Evolutionary conservation across 202 grass and related monocot species (phyloP).

Genomic region (Dendrocalamus latiflorus): DNA sequence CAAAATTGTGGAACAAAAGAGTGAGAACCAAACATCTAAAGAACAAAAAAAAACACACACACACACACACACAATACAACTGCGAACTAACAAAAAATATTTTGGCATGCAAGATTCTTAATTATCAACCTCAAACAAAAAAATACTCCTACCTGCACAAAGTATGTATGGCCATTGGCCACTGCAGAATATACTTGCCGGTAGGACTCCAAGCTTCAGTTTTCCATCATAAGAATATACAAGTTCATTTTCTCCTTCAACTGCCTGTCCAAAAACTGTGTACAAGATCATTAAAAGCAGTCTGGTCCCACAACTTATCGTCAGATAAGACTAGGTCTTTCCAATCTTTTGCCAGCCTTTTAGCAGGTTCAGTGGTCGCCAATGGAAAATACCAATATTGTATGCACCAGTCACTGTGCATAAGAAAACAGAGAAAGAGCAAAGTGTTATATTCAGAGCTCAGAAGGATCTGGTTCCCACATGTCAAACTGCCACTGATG

Average conservation of each 20-base stretch:
- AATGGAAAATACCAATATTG: too few relatives aligned
- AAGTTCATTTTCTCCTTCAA: constrained; percentile 62
- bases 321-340: too few relatives aligned
- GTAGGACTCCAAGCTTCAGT: constrained; percentile 88
- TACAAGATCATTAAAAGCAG: constrained; percentile 85
- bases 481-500: not conserved
- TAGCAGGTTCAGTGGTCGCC: too few relatives aligned
- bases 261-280: constrained; percentile 59
- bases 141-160: constrained; percentile 76
- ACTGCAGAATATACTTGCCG: constrained; percentile 97
- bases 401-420: too few relatives aligned
- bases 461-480: not conserved
- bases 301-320: constrained; percentile 90
- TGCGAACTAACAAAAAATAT: not conserved
- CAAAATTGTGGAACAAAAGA: constrained; percentile 1
- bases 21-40: not conserved
- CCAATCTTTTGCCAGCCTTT: too few relatives aligned
- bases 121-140: constrained; percentile 16
- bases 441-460: not conserved
- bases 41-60: constrained; percentile 10
- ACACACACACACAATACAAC: not conserved
- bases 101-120: not conserved
- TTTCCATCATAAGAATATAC: constrained; percentile 90
- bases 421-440: constrained; percentile 21
- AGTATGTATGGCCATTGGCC: constrained; percentile 98